These are phyloP conservation scores for Petunia axillaris DNA, from an alignment of 257 asterid genomes.

Conservation along the genomic window DNA sequence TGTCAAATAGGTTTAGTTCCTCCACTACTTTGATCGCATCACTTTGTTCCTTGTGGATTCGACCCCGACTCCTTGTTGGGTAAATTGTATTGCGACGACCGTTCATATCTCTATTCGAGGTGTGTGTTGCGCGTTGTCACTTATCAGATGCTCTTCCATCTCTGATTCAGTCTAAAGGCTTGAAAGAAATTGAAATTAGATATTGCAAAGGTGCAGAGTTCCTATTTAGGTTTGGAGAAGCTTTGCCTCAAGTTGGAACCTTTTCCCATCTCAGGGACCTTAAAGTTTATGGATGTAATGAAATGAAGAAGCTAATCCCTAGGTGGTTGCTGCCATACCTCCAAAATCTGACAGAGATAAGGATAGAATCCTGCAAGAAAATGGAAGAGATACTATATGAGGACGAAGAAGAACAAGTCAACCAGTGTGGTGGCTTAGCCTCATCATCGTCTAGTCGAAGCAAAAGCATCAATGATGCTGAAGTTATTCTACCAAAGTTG, in stretches of 20 bases:
- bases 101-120: too few species aligned
- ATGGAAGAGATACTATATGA: constrained; percentile 38
- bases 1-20: too few species aligned
- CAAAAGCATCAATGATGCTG: neutral
- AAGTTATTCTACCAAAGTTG: constrained; percentile 30
- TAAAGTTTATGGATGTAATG: too few species aligned
- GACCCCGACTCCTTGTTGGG: too few species aligned
- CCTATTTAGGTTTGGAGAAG: constrained; percentile 25
- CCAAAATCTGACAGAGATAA: constrained; percentile 31
- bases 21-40: too few species aligned
- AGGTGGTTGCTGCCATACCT: constrained; percentile 21
- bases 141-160: constrained; percentile 28
- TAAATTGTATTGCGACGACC: too few species aligned
- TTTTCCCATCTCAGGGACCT: constrained; percentile 40
- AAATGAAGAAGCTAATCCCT: constrained; percentile 30
- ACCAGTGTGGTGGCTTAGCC: neutral
- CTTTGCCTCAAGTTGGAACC: constrained; percentile 24
- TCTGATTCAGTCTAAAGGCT: neutral
- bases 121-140: too few species aligned
- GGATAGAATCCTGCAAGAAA: too few species aligned
- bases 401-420: constrained; percentile 16
- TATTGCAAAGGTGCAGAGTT: constrained; percentile 27
- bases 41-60: too few species aligned
- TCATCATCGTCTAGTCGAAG: neutral
- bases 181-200: constrained; percentile 14